A percentile compares a stretch with the other conserved stretches of the same genome.
phyloP scores from a whole-genome alignment of 768 basidiomycete genomes.

The Leccinellum luteum region DNA sequence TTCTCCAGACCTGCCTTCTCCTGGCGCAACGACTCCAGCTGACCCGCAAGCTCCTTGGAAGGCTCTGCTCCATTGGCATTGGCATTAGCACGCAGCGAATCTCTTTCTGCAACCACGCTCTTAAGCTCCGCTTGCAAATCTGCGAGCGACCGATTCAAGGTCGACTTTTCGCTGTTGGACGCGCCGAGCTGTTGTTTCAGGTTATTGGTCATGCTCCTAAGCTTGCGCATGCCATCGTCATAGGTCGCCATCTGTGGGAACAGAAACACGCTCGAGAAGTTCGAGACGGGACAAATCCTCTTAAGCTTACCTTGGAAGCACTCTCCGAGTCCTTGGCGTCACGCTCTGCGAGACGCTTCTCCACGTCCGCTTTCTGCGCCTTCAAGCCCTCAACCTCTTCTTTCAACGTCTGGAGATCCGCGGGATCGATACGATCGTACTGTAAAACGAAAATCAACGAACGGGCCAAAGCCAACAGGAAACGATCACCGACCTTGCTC shows the following conservation, averaged over 20 bases:
- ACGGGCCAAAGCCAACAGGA: background rate
- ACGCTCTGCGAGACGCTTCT: conserved; percentile 29
- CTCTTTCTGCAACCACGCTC: conserved; percentile 28
- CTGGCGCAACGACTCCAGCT: conserved; percentile 35
- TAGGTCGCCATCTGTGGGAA: conserved; percentile 37
- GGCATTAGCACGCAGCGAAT: conserved; percentile 20
- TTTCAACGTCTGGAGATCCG: conserved; percentile 76
- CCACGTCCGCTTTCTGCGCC: conserved; percentile 36
- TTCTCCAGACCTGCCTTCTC: conserved; percentile 41
- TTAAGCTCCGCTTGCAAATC: conserved; percentile 29
- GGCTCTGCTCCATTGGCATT: conserved; percentile 12
- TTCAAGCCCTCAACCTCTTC: conserved; percentile 64
- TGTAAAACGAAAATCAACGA: conserved; percentile 25
- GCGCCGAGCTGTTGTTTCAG: conserved; percentile 25
- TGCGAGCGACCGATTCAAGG: conserved; percentile 27
- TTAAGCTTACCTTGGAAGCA: conserved; percentile 32
- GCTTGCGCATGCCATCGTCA: conserved; percentile 43
- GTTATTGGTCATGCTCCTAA: conserved; percentile 27
- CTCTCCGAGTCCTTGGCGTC: conserved; percentile 30
- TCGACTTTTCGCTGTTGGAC: conserved; percentile 28
- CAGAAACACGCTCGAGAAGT: background rate
- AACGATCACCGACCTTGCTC: conserved; percentile 58
- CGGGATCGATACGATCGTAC: conserved; percentile 89
- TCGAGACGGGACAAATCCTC: too few relatives aligned
- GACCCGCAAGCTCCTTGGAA: conserved; percentile 31